These are phyloP conservation scores for Inonotus hispidus DNA, from an alignment of 1,284 basidiomycete genomes.

Conservation along the genomic window DNA sequence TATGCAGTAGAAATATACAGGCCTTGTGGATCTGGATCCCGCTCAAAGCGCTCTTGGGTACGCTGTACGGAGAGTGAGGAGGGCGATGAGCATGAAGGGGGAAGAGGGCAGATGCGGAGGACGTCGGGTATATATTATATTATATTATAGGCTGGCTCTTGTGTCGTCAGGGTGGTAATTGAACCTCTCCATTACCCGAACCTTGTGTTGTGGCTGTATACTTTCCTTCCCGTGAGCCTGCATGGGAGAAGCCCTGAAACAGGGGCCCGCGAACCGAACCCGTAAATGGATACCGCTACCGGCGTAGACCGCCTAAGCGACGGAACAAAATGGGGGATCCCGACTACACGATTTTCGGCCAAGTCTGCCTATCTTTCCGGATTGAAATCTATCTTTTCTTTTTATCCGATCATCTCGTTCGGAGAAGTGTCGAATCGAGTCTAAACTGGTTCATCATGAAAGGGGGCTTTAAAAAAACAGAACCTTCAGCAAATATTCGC, in stretches of 20 bases:
- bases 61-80: neutral
- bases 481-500: too few relatives aligned
- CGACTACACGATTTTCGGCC: neutral
- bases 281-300: neutral
- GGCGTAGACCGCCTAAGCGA: neutral
- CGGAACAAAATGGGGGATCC: neutral
- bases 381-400: too few relatives aligned
- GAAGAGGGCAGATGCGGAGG: neutral
- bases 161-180: neutral
- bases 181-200: neutral
- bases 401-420: neutral
- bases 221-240: neutral
- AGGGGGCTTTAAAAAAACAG: too few relatives aligned
- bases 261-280: neutral
- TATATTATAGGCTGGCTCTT: too few relatives aligned
- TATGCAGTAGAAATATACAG: too few relatives aligned
- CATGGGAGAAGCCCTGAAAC: neutral
- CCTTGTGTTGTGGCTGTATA: neutral
- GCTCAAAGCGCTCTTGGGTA: neutral
- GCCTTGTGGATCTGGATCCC: neutral
- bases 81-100: neutral
- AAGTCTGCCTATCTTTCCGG: neutral
- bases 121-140: neutral
- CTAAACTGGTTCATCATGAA: too few relatives aligned
- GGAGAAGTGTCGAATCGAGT: neutral